A percentile compares a stretch with the other conserved stretches of the same genome.
These are phyloP conservation scores for Ceratobasidium theobromae DNA, from an alignment of 1,284 basidiomycete genomes.

Conservation along the genomic window DNA sequence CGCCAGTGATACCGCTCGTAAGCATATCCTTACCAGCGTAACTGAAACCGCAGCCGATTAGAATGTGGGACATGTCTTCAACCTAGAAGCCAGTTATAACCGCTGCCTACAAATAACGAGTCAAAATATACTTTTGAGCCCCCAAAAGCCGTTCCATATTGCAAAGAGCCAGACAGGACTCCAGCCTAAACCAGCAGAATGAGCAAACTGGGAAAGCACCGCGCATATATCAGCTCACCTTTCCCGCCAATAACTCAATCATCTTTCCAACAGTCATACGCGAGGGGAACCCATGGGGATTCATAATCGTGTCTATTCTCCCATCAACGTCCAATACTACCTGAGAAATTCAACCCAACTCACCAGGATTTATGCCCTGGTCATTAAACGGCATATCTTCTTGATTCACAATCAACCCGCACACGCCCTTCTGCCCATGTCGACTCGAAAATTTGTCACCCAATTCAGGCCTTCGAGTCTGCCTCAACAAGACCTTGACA, in stretches of 20 bases:
- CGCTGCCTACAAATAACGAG: neutral
- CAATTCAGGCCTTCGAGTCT: constrained; percentile 93
- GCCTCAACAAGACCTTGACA: constrained; percentile 97
- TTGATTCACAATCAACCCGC: constrained; percentile 97
- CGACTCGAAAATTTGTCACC: constrained; percentile 99
- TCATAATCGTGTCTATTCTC: constrained; percentile 93
- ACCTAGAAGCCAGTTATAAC: constrained; percentile 54
- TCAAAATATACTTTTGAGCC: constrained; percentile 79
- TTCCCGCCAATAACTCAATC: constrained; percentile 98
- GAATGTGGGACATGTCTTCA: constrained; percentile 96
- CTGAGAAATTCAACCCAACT: constrained; percentile 35
- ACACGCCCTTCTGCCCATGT: constrained; percentile 99
- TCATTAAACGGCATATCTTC: constrained; percentile 99
- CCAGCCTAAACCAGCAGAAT: too few species aligned
- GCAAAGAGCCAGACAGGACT: constrained; percentile 82
- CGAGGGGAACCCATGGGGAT: constrained; percentile 99
- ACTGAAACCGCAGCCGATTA: constrained; percentile 94
- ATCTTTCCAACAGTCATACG: constrained; percentile 99
- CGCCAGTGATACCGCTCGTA: constrained; percentile 96
- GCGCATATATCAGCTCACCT: constrained; percentile 52
- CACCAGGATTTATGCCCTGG: constrained; percentile 89
- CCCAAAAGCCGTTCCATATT: constrained; percentile 96
- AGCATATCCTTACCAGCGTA: constrained; percentile 99
- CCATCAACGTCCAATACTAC: neutral
- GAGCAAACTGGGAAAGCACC: constrained; percentile 30